phyloP scores from a whole-genome alignment of 2,329 filamentous ascomycete genomes.

The Furcasterigmium furcatum region DNA sequence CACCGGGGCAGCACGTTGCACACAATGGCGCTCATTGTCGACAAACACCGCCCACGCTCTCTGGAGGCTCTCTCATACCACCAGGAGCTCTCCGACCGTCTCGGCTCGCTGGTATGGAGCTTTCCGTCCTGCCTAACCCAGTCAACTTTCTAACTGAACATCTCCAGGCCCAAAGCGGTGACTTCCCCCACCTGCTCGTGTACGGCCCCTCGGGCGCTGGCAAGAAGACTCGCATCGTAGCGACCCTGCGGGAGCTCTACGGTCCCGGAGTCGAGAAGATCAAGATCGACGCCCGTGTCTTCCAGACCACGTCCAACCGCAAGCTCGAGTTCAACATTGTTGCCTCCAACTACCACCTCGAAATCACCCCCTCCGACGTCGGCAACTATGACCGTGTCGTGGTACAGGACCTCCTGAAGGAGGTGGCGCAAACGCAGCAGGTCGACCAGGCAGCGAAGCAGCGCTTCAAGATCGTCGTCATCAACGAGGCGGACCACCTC shows the following conservation, averaged over 20 bases:
- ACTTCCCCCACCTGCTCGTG: constrained; percentile 96
- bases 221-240: constrained; percentile 96
- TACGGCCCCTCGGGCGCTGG: constrained; percentile 96
- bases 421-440: constrained; percentile 97
- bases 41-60: constrained; percentile 70
- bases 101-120: constrained; percentile 77
- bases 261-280: constrained; percentile 98
- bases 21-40: constrained; percentile 66
- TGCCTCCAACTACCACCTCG: constrained; percentile 92
- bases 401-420: constrained; percentile 91
- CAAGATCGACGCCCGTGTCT: constrained; percentile 96
- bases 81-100: constrained; percentile 77
- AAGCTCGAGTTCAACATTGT: constrained; percentile 99
- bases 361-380: constrained; percentile 96
- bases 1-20: constrained; percentile 4
- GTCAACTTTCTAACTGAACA: no score
- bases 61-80: constrained; percentile 84
- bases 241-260: constrained; percentile 91
- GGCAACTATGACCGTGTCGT: constrained; percentile 96
- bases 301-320: constrained; percentile 91
- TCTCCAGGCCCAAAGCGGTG: constrained; percentile 83
- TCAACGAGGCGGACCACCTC: constrained; percentile 96
- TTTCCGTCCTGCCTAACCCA: neutral
- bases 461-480: constrained; percentile 96
- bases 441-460: constrained; percentile 91